Evolutionary conservation across 768 basidiomycete genomes (phyloP).

Genomic region (Butyriboletus loyo): DNA sequence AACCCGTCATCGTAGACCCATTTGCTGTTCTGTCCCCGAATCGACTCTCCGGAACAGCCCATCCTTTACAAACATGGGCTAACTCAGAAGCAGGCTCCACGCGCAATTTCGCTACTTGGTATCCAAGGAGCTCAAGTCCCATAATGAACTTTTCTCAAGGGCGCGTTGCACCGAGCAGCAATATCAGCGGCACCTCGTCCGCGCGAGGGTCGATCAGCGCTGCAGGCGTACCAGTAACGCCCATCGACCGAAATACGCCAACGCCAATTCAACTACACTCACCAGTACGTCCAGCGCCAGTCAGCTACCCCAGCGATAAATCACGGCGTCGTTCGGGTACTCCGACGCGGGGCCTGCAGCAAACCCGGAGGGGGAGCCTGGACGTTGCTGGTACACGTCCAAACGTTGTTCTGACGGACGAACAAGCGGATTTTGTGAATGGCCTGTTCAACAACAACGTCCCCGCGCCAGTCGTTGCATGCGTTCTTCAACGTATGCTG

Average conservation of each 20-base stretch:
- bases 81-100: background rate
- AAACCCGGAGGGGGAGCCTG: background rate
- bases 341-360: background rate
- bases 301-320: constrained; percentile 15
- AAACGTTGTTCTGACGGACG: constrained; percentile 14
- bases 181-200: background rate
- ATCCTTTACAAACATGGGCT: constrained; percentile 11
- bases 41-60: background rate
- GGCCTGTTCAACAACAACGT: constrained; percentile 26
- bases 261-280: background rate
- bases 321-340: background rate
- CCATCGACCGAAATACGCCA: background rate
- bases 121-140: background rate
- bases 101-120: background rate
- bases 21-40: background rate
- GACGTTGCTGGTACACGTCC: background rate
- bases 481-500: constrained; percentile 28
- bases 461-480: constrained; percentile 24
- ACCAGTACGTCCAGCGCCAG: background rate
- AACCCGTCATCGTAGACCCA: background rate
- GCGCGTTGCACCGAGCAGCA: constrained; percentile 1
- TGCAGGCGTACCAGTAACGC: background rate
- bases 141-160: background rate
- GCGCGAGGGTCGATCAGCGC: background rate
- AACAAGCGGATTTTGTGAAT: constrained; percentile 26